Evolutionary conservation across 371 early-diverging fungal species (phyloP).

Genomic region (Dichotomocladium elegans): DNA sequence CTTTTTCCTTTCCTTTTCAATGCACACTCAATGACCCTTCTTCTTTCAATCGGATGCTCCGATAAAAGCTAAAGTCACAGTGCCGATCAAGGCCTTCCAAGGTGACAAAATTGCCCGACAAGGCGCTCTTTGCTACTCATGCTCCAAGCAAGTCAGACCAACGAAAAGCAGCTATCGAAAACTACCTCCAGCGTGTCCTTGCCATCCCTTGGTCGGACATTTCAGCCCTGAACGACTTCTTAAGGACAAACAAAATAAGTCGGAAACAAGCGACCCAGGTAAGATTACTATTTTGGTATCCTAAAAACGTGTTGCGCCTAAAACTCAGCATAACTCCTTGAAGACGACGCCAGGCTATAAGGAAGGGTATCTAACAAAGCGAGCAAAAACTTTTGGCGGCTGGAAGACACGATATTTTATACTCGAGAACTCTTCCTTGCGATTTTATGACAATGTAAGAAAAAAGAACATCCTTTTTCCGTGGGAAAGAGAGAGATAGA

Average conservation of each 20-base stretch:
- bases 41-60: background rate
- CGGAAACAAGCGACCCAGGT: conserved; percentile 7
- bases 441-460: conserved; percentile 62
- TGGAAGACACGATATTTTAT: conserved; percentile 86
- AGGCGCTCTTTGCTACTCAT: conserved; percentile 68
- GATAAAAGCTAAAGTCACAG: conserved; percentile 45
- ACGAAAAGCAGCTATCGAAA: conserved; percentile 60
- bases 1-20: background rate
- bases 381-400: conserved; percentile 84
- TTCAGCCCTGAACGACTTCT: conserved; percentile 59
- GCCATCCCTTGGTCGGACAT: conserved; percentile 48
- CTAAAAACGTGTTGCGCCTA: too few relatives aligned
- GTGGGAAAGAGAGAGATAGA: background rate
- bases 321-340: too few relatives aligned
- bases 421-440: conserved; percentile 54
- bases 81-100: conserved; percentile 31
- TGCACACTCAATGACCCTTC: background rate
- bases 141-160: conserved; percentile 64
- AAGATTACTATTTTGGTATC: background rate
- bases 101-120: conserved; percentile 72
- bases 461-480: background rate
- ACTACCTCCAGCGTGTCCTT: conserved; percentile 63
- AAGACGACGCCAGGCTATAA: conserved; percentile 32
- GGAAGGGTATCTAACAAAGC: conserved; percentile 82
- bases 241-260: conserved; percentile 57